Conservation (phyloP, 2,329 filamentous ascomycete genomes). For the Claviceps sp. region DNA sequence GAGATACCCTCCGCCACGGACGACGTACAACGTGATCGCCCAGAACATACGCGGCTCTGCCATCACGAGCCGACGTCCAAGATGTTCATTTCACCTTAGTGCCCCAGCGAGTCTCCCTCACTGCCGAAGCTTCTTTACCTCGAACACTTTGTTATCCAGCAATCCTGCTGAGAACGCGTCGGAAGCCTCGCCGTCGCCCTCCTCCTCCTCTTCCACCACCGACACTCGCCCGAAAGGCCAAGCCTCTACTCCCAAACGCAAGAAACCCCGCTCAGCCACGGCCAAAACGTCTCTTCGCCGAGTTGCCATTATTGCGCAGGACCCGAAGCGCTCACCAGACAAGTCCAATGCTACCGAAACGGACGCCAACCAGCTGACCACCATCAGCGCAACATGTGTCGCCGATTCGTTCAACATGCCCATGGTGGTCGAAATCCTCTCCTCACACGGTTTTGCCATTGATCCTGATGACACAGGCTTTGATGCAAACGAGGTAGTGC, state of each 20-base stretch:
- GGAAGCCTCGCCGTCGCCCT: slow-evolving; percentile 6
- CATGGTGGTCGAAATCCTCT: slow-evolving; percentile 41
- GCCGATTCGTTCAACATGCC: slow-evolving; percentile 53
- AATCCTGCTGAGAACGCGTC: slow-evolving; percentile 11
- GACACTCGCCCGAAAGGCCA: slow-evolving; percentile 8
- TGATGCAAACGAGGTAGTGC: slow-evolving; percentile 48
- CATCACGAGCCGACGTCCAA: slow-evolving; percentile 13
- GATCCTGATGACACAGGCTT: slow-evolving; percentile 50
- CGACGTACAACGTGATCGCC: slow-evolving; percentile 17
- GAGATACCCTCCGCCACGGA: slow-evolving; percentile 20
- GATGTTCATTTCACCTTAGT: slow-evolving; percentile 33
- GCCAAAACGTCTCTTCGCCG: slow-evolving; percentile 66
- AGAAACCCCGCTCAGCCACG: slow-evolving; percentile 29
- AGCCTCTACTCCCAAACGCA: slow-evolving; percentile 26
- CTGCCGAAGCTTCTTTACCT: slow-evolving; percentile 53
- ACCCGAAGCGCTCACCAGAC: slow-evolving; percentile 27
- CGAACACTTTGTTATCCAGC: slow-evolving; percentile 39
- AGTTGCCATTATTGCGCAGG: slow-evolving; percentile 76
- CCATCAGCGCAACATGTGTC: slow-evolving; percentile 46
- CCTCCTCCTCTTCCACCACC: slow-evolving; percentile 2
- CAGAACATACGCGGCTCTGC: slow-evolving; percentile 18
- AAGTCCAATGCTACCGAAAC: slow-evolving; percentile 10
- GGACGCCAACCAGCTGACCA: slow-evolving; percentile 26
- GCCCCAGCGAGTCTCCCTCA: slow-evolving; percentile 31
- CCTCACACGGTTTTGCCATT: slow-evolving; percentile 45